Evolutionary conservation across 371 early-diverging fungal genomes (phyloP).

Genomic region (Mortierella sp.): DNA sequence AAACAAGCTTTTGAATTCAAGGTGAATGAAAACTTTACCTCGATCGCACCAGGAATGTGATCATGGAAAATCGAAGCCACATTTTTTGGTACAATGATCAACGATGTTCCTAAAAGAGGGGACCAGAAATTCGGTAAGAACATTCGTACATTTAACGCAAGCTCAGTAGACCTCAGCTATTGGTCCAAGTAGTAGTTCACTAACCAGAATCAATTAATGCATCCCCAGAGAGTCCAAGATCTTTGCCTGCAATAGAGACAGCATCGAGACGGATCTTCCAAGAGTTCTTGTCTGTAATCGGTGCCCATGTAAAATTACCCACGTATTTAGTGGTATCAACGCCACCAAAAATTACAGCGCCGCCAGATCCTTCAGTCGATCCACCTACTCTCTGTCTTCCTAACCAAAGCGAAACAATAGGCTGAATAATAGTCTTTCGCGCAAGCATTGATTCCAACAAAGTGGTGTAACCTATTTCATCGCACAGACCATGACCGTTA

Average conservation of each 20-base stretch:
- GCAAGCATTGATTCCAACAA: slow-evolving; percentile 36
- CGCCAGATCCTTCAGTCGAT: slow-evolving; percentile 68
- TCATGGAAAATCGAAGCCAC: slow-evolving; percentile 32
- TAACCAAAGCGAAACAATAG: slow-evolving; percentile 53
- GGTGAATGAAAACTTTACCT: slow-evolving; percentile 14
- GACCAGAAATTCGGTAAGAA: too few relatives aligned
- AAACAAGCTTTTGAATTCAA: not conserved
- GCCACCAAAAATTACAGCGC: slow-evolving; percentile 91
- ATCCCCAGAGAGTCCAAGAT: slow-evolving; percentile 67
- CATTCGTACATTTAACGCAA: too few relatives aligned
- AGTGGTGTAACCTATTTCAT: slow-evolving; percentile 29
- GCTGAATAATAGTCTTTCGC: slow-evolving; percentile 41
- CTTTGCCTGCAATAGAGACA: slow-evolving; percentile 79
- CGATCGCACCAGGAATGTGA: slow-evolving; percentile 43
- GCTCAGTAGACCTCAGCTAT: not conserved
- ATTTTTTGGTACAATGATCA: slow-evolving; percentile 44
- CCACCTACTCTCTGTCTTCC: slow-evolving; percentile 51
- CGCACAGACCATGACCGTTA: not conserved
- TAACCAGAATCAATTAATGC: slow-evolving; percentile 87
- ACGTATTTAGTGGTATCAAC: slow-evolving; percentile 79
- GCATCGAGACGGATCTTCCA: slow-evolving; percentile 91
- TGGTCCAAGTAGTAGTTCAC: not conserved
- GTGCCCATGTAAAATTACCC: slow-evolving; percentile 85
- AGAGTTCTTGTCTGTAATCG: slow-evolving; percentile 87
- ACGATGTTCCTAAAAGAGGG: slow-evolving; percentile 41